These are phyloP conservation scores for Termitomyces sp. DNA, from an alignment of 768 basidiomycete genomes.

Conservation along the genomic window DNA sequence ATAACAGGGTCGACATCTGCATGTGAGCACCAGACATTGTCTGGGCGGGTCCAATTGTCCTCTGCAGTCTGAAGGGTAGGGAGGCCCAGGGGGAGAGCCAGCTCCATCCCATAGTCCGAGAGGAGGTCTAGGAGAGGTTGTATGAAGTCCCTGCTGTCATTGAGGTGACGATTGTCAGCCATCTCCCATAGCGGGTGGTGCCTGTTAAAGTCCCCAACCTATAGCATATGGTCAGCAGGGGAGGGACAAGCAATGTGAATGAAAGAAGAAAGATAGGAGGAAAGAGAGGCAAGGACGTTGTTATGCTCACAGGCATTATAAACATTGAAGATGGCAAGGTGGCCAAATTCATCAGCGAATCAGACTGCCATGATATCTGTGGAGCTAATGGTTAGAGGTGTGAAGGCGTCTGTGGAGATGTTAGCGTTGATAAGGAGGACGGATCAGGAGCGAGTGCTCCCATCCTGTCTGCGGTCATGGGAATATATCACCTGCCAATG, in stretches of 20 bases:
- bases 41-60: slow-evolving; percentile 1
- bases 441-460: not conserved
- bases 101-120: not conserved
- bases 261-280: not conserved
- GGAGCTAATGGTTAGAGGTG: not conserved
- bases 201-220: not conserved
- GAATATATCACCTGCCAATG: slow-evolving; percentile 11
- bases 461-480: not conserved
- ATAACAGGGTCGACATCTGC: not conserved
- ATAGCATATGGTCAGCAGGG: not conserved
- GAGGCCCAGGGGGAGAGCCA: not conserved
- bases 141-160: not conserved
- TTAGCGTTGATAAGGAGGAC: slow-evolving; percentile 14
- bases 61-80: not conserved
- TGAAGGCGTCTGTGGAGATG: slow-evolving; percentile 10
- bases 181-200: slow-evolving; percentile 6
- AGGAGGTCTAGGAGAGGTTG: not conserved
- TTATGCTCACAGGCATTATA: slow-evolving; percentile 14
- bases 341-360: not conserved
- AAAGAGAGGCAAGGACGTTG: not conserved
- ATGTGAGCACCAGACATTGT: slow-evolving; percentile 8
- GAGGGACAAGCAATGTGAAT: not conserved
- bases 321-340: slow-evolving; percentile 3
- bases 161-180: slow-evolving; percentile 5
- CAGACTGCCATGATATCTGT: not conserved